Base-by-base conservation (phyloP, 768 basidiomycete genomes). In the Vararia minispora region DNA sequence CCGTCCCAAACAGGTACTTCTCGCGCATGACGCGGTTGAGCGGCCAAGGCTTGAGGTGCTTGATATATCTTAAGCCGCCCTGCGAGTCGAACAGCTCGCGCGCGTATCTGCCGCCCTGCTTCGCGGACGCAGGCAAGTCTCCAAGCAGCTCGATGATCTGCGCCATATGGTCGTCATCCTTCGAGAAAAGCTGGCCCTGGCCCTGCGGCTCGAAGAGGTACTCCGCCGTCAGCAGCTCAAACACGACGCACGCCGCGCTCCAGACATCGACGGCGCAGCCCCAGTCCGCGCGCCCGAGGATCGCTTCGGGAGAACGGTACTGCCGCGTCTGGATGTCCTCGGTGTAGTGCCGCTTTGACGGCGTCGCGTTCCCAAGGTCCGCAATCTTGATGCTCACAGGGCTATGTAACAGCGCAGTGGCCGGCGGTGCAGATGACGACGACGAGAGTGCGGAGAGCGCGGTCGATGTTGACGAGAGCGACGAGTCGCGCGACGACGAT, bases 281-380 rank as follows among this genome's bases (percentile, higher is more conserved):
- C 90, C 90, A 95, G 48, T 87, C 84, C 25, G 72, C 73, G 39
- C 79, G 75, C 13, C 91, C 90, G 13, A 92, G 63, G 49, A 95
- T 90, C 38, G 88, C 90, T 58, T 95, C 90, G n/a, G 90, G 90
- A 20, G 85, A 74, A 44, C 90, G 81, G 57, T 95, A 95, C 55
- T 94, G 90, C 29, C 90, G 74, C n/a, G 90, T 95, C 62, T 94
- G 91, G 47, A 92, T 94, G 54, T 91, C 90, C 52, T 92, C 90
- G 7, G 90, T 94, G 56, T 76, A 95, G 56, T 94, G 89, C 51
- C 79, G 77, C 48, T 65, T 79, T n/a, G 85, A 79, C 12, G 88
- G 90, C 25, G 90, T 91, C 18, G 90, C 91, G 55, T 95, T 95
- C 18, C 90, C 90, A 30, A 95, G 64, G 62, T 95, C 90, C 22